These are phyloP conservation scores for Cryptococcus sp. DNA, from an alignment of 1,284 basidiomycete species.

Conservation along the genomic window DNA sequence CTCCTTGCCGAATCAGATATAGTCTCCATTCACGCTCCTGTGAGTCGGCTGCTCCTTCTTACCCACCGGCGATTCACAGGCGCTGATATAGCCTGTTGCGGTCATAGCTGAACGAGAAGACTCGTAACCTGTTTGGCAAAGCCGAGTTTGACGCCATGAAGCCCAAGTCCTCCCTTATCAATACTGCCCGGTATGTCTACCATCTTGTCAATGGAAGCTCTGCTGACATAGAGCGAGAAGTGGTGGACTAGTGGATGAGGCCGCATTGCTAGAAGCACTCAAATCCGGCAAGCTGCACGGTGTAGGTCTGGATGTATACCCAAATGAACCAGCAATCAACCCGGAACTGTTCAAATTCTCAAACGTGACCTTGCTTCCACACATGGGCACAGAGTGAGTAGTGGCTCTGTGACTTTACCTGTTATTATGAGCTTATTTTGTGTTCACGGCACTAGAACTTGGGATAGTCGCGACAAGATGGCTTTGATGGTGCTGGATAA, in stretches of 20 bases:
- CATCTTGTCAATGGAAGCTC: not conserved
- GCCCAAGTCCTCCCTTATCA: conserved; percentile 73
- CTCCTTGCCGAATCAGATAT: conserved; percentile 72
- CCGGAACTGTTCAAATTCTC: conserved; percentile 29
- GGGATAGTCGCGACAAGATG: conserved; percentile 37
- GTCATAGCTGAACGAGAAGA: conserved; percentile 59
- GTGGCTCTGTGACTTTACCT: no score
- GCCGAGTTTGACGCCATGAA: conserved; percentile 73
- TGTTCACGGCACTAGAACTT: conserved; percentile 17
- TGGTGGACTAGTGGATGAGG: conserved; percentile 84
- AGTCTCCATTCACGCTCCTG: conserved; percentile 56
- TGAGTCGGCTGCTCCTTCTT: conserved; percentile 50
- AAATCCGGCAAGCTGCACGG: conserved; percentile 75
- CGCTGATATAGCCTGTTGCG: no score
- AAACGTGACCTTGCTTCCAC: conserved; percentile 27
- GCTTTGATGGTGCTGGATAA: conserved; percentile 35
- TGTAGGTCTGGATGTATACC: conserved; percentile 69
- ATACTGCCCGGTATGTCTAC: conserved; percentile 66
- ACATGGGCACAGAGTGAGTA: conserved; percentile 36
- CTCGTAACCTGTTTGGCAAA: conserved; percentile 71
- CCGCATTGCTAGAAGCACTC: conserved; percentile 74
- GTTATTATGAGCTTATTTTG: not conserved
- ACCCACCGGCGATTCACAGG: no score
- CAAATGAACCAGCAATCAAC: conserved; percentile 29
- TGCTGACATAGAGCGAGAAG: no score